Base-by-base conservation (phyloP, 371 early-diverging fungal species). In the Mucor ambiguus region DNA sequence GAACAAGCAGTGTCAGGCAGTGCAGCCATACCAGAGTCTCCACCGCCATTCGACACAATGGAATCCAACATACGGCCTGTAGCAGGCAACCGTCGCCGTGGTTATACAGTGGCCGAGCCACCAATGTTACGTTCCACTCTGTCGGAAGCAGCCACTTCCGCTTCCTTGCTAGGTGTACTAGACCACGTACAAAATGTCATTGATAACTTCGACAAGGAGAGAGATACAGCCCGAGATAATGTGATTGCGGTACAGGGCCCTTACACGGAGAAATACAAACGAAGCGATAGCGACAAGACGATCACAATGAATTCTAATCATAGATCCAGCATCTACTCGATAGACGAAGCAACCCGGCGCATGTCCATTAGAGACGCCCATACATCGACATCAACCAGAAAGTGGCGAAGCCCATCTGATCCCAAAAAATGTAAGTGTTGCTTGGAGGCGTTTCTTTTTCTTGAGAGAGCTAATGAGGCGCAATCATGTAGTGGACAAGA, bases 211-310 rank as follows among this genome's bases (percentile, higher is more conserved):
- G 83, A 77, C 41, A 80, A 83, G 61, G 83, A 83, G 48, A 71
- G 83, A 60, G 83, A 83, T 35, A 60, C 68, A 9, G 81, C 79
- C 22, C 67, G 83, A 49, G 79, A 79, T 63, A 75, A 76, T 20
- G 79, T 83, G 30, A 83, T 83, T 71, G 71, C 82, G 9, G 87
- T 90, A 29, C 89, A 89, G 0, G 63, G 82, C 10, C 75, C 76
- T 35, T 54, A 77, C n/a, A 84, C 88, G 59, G 74, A 76, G 30
- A 65, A 69, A 59, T 69, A 71, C 61, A 67, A 61, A 26, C 20
- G 56, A 66, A 61, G 52, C 24, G 67, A 68, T 38, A 59, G 54
- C 20, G 71, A 71, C 29, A 73, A 59, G 44, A 68, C 68, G 0
- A 58, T 59, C 12, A 60, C 54, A 9, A 24, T 33, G 52, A 52